Evolutionary conservation across 768 basidiomycete species (phyloP).

Genomic region (Cystobasidium onofrii): DNA sequence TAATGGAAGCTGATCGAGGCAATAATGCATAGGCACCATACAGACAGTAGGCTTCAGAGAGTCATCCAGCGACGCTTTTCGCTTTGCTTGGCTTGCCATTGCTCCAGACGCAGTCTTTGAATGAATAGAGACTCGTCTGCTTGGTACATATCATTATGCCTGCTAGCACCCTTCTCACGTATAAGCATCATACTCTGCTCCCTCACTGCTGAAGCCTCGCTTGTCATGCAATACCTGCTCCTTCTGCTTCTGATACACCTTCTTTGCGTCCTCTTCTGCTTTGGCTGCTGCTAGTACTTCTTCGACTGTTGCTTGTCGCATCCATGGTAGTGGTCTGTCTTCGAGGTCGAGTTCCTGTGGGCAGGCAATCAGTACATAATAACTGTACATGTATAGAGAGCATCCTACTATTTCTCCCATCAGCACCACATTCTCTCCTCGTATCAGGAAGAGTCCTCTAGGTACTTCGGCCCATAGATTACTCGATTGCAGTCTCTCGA

Average conservation of each 20-base stretch:
- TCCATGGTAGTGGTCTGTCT: constrained; percentile 67
- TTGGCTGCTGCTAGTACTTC: constrained; percentile 67
- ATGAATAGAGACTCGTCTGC: constrained; percentile 26
- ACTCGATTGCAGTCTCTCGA: constrained; percentile 81
- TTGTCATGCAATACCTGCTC: constrained; percentile 71
- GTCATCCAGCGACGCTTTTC: no score
- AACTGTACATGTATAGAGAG: not conserved
- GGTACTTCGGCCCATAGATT: constrained; percentile 73
- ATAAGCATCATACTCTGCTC: constrained; percentile 93
- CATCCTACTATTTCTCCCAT: constrained; percentile 85
- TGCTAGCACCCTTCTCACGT: constrained; percentile 49
- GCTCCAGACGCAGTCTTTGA: not conserved
- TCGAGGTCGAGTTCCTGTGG: constrained; percentile 80
- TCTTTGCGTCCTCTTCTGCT: constrained; percentile 56
- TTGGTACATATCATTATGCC: no score
- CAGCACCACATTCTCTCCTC: constrained; percentile 96
- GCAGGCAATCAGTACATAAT: no score
- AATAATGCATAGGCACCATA: no score
- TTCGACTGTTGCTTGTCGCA: constrained; percentile 64
- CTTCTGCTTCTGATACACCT: constrained; percentile 47
- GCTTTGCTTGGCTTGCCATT: no score
- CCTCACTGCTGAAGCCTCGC: constrained; percentile 87
- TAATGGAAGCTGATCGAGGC: no score
- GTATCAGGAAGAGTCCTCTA: constrained; percentile 83
- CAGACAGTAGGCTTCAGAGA: no score